Conservation (phyloP, 306 rosid genomes). For the Prunus padus region DNA sequence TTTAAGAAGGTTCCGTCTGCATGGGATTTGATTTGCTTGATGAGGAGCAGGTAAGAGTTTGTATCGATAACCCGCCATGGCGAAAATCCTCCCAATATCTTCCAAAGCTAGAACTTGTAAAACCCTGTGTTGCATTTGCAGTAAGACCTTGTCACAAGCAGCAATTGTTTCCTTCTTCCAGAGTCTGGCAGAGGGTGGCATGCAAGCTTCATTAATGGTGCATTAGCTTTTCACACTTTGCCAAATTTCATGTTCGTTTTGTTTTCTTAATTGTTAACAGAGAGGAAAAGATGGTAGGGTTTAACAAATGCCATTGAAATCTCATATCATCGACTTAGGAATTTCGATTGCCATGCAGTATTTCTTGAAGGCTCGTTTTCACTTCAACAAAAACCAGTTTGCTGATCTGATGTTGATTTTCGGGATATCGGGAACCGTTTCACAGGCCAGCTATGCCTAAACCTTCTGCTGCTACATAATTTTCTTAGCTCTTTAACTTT, state of each 20-base stretch:
- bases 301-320: background rate
- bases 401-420: slow-evolving; percentile 72
- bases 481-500: too few species aligned
- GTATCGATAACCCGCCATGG: too few species aligned
- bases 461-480: slow-evolving; percentile 7
- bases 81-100: background rate
- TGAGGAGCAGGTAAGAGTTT: slow-evolving; percentile 54
- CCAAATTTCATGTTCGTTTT: background rate
- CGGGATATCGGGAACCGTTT: slow-evolving; percentile 58
- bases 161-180: slow-evolving; percentile 65
- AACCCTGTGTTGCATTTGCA: slow-evolving; percentile 32
- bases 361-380: slow-evolving; percentile 82
- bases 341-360: slow-evolving; percentile 56
- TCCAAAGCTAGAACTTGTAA: background rate
- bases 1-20: slow-evolving; percentile 55
- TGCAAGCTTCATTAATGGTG: slow-evolving; percentile 67
- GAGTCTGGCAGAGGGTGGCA: slow-evolving; percentile 76
- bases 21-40: slow-evolving; percentile 45
- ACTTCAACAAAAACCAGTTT: slow-evolving; percentile 68
- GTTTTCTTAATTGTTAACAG: background rate
- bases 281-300: background rate
- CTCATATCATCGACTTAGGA: background rate
- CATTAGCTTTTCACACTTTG: slow-evolving; percentile 5
- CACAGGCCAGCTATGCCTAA: slow-evolving; percentile 51
- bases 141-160: slow-evolving; percentile 72